phyloP scores from a whole-genome alignment of 352 stramenopile genomes.

The Phytophthora macrochlamydospora region DNA sequence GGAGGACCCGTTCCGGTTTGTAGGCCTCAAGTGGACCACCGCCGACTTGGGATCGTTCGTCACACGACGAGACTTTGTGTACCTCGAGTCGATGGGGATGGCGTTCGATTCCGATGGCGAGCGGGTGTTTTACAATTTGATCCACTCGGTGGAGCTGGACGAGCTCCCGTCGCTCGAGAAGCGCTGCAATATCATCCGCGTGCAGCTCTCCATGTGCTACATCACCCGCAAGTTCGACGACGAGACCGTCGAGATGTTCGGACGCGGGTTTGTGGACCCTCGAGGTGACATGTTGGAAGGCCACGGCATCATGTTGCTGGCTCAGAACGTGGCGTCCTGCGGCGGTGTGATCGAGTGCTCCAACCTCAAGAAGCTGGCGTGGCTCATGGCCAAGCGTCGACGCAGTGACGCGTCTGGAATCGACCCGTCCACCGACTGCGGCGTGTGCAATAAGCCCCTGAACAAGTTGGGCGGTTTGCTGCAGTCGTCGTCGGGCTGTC shows the following conservation, averaged over 20 bases:
- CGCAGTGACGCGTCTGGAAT: constrained; percentile 23
- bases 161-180: constrained; percentile 16
- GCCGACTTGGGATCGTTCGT: constrained; percentile 33
- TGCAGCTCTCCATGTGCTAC: constrained; percentile 52
- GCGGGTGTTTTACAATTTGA: constrained; percentile 44
- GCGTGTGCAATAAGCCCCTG: constrained; percentile 35
- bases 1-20: constrained; percentile 48
- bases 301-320: constrained; percentile 38
- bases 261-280: constrained; percentile 50
- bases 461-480: constrained; percentile 32
- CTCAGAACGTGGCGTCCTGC: constrained; percentile 32
- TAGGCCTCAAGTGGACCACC: constrained; percentile 45
- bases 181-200: constrained; percentile 38
- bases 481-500: constrained; percentile 26
- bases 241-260: constrained; percentile 51
- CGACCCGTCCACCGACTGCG: constrained; percentile 19
- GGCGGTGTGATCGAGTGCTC: constrained; percentile 43
- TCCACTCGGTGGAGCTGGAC: constrained; percentile 44
- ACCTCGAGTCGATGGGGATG: constrained; percentile 47
- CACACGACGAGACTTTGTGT: constrained; percentile 38
- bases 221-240: constrained; percentile 38
- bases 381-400: constrained; percentile 39
- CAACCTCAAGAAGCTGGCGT: constrained; percentile 67
- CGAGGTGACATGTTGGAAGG: constrained; percentile 44
- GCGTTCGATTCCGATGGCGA: constrained; percentile 39